Evolutionary conservation across 2,329 filamentous ascomycete species (phyloP), one percentile per base, ranked within the genome.

Genomic region (Scytalidium sp.): DNA sequence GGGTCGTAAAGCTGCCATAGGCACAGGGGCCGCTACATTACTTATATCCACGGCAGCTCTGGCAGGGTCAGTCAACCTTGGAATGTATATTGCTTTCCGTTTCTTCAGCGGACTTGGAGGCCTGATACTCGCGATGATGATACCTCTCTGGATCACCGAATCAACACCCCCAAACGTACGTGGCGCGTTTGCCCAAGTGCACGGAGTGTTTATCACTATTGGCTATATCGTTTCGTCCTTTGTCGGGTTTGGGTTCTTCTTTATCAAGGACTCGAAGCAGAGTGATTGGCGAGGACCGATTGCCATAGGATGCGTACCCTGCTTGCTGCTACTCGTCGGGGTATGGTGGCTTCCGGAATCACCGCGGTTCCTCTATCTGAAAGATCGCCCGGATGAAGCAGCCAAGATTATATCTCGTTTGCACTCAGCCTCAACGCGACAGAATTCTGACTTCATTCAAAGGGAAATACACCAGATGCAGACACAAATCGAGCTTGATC

Each of bases 61-160:
- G 17, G 19, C 17, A 9, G 45, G n/a, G 13, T 47, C 45, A 40
- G 45, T 47, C 17, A 22, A 47, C 25, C 21, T 41, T 23, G 17
- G 7, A 27, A 47, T 43, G 46, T 48, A 42, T 39, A 48, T 48
- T 20, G 46, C 21, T 5, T 45, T 49, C 19, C 22, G 42, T 6
- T 45, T 44, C 22, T 36, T 48, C 10, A 13, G 10, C 21, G 46
- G 46, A 10, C 7, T 13, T 27, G 25, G 25, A 27, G 25, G 7
- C 7, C 13, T 27, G 7, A 27, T 27, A 13, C 7, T 27, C 25
- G 7, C 13, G 13, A 13, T 13, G 7, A 13, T 13, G 7, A 13
- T 29, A 9, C 46, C 36, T 13, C 7, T 48, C 11, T 42, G 20
- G 39, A 48, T 43, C 13, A 32, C 5, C 5, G 46, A 48, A 27